Evolutionary conservation across 768 basidiomycete species (phyloP).

Genomic region (Xerocomus spinulosus): DNA sequence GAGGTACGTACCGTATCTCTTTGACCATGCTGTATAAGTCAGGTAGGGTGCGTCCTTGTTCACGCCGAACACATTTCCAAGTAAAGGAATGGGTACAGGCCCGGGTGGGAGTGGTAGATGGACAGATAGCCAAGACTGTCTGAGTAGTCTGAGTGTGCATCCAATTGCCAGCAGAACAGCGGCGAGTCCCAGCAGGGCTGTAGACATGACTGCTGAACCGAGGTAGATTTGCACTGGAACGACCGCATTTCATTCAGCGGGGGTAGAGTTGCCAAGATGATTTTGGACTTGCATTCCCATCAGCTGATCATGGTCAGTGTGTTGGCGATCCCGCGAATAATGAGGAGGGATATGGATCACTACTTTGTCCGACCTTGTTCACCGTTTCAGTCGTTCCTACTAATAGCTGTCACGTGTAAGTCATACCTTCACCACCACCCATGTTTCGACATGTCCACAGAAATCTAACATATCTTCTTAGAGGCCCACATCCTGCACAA

Average conservation of each 20-base stretch:
- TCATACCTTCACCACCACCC: background rate
- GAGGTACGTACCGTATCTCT: conserved; percentile 12
- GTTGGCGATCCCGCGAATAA: too few species aligned
- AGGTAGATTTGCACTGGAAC: background rate
- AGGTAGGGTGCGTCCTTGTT: conserved; percentile 7
- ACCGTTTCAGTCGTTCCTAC: too few species aligned
- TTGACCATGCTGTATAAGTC: conserved; percentile 20
- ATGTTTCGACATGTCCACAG: conserved; percentile 15
- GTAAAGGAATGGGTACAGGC: conserved; percentile 10
- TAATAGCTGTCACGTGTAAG: conserved; percentile 6
- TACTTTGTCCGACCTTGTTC: too few species aligned
- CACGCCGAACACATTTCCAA: conserved; percentile 13
- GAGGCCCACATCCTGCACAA: background rate
- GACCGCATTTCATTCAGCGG: background rate
- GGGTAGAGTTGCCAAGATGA: background rate
- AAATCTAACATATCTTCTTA: conserved; percentile 1
- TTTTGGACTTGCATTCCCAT: background rate
- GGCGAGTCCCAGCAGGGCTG: background rate
- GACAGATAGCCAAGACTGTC: background rate
- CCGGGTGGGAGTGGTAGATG: conserved; percentile 15
- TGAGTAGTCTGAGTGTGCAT: background rate
- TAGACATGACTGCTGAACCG: background rate
- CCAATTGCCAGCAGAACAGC: conserved; percentile 1
- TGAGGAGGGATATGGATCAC: too few species aligned
- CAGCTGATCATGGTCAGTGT: too few species aligned